phyloP scores from a whole-genome alignment of 352 stramenopile genomes.

The Globisporangium mamillatum region DNA sequence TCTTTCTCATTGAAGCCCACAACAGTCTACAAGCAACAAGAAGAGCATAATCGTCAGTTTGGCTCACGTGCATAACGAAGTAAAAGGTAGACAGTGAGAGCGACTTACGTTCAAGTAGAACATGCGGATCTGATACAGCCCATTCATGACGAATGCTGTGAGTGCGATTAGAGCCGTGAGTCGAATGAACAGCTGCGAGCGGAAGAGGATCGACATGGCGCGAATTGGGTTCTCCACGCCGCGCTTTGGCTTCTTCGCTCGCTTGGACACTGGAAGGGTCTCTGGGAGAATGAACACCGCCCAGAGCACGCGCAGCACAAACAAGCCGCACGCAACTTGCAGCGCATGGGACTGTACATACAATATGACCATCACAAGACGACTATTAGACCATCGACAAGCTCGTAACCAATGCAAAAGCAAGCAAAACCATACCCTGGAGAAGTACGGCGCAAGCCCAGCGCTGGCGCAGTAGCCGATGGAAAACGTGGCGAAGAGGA shows the following conservation, averaged over 20 bases:
- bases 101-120: slow-evolving; percentile 70
- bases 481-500: slow-evolving; percentile 49
- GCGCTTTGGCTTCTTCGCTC: slow-evolving; percentile 26
- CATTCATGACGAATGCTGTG: slow-evolving; percentile 61
- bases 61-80: background rate
- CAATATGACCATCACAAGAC: background rate
- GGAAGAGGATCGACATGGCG: slow-evolving; percentile 67
- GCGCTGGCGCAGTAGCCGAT: slow-evolving; percentile 59
- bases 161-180: slow-evolving; percentile 66
- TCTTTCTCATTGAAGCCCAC: slow-evolving; percentile 71
- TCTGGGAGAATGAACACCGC: slow-evolving; percentile 53
- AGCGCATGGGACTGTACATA: slow-evolving; percentile 41
- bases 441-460: slow-evolving; percentile 51
- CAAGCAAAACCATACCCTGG: slow-evolving; percentile 27
- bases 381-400: too few species aligned
- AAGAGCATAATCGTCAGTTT: background rate
- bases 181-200: slow-evolving; percentile 55
- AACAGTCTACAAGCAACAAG: slow-evolving; percentile 32
- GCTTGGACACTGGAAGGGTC: slow-evolving; percentile 43
- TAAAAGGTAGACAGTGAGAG: background rate
- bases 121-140: slow-evolving; percentile 55
- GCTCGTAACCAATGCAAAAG: too few species aligned
- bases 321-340: slow-evolving; percentile 41
- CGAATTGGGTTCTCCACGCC: slow-evolving; percentile 54
- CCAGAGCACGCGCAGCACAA: slow-evolving; percentile 52